phyloP scores from a whole-genome alignment of 306 rosid genomes.

The Cotoneaster glaucophyllus region DNA sequence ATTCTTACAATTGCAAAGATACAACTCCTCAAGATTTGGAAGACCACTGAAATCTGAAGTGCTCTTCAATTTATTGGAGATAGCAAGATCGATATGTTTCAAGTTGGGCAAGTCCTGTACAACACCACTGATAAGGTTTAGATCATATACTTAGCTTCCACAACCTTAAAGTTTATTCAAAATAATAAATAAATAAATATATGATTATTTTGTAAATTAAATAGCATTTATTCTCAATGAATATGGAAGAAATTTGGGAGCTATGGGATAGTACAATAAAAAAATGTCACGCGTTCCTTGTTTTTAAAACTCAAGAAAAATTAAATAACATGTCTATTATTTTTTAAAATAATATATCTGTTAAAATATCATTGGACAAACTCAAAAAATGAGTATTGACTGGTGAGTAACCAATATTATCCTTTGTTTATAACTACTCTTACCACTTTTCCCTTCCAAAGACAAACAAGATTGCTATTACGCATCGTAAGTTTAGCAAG shows the following conservation, averaged over 20 bases:
- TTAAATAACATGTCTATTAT: too few relatives aligned
- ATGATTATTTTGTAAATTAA: too few relatives aligned
- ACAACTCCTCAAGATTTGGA: conserved; percentile 1
- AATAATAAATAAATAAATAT: too few relatives aligned
- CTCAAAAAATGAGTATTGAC: too few relatives aligned
- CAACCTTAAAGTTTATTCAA: not conserved
- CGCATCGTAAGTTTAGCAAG: not conserved
- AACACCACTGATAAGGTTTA: not conserved
- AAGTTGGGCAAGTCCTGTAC: conserved; percentile 4
- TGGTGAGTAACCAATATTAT: too few relatives aligned
- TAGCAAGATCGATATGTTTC: not conserved
- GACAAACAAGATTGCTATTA: not conserved
- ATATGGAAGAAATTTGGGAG: not conserved
- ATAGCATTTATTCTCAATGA: not conserved
- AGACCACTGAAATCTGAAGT: not conserved
- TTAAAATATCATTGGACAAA: too few relatives aligned
- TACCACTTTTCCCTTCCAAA: conserved; percentile 10
- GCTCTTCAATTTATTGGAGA: not conserved
- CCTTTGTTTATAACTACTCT: too few relatives aligned
- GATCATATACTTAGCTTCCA: too few relatives aligned
- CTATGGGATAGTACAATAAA: too few relatives aligned
- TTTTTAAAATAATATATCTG: too few relatives aligned
- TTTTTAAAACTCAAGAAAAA: too few relatives aligned
- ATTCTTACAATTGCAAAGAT: not conserved
- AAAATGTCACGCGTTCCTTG: too few relatives aligned